A percentile compares a stretch with the other conserved stretches of the same genome.
Evolutionary conservation across 2,329 filamentous ascomycete genomes (phyloP).

Genomic region (Aschersonia sp.): DNA sequence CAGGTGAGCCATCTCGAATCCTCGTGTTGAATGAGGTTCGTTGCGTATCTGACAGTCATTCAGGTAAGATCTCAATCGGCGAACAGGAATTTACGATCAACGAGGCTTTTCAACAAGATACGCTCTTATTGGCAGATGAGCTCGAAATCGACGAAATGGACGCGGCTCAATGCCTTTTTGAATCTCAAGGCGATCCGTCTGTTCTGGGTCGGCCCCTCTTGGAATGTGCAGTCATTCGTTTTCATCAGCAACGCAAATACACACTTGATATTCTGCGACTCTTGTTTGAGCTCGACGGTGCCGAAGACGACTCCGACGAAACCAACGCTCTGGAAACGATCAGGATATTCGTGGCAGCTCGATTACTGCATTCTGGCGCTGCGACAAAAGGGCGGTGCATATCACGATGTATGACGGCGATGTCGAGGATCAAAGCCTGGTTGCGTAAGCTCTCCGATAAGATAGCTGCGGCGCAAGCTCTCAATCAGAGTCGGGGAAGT

Average conservation of each 20-base stretch:
- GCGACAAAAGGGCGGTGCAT: slow-evolving; percentile 45
- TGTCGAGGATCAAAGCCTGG: slow-evolving; percentile 65
- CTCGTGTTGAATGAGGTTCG: neutral
- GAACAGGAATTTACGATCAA: slow-evolving; percentile 70
- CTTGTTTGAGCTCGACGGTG: slow-evolving; percentile 50
- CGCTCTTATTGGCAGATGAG: slow-evolving; percentile 71
- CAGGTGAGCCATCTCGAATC: slow-evolving; percentile 32
- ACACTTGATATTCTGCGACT: slow-evolving; percentile 74
- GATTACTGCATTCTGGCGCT: slow-evolving; percentile 17
- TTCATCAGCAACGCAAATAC: slow-evolving; percentile 74
- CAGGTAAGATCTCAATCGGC: slow-evolving; percentile 62
- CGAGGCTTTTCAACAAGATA: slow-evolving; percentile 71
- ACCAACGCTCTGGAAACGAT: slow-evolving; percentile 16
- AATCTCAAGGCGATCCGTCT: slow-evolving; percentile 53
- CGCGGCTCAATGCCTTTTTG: slow-evolving; percentile 62
- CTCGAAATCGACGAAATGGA: slow-evolving; percentile 82
- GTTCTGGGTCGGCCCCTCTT: slow-evolving; percentile 58
- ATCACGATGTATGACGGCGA: slow-evolving; percentile 58
- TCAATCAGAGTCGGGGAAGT: slow-evolving; percentile 47
- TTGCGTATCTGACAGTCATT: slow-evolving; percentile 5
- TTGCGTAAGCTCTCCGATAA: slow-evolving; percentile 64
- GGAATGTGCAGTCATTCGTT: slow-evolving; percentile 70
- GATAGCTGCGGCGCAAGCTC: slow-evolving; percentile 56
- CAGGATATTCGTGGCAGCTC: slow-evolving; percentile 19
- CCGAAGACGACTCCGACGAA: slow-evolving; percentile 37